Conservation (phyloP, 1,139 yeast genomes). For the Pichia sp. region DNA sequence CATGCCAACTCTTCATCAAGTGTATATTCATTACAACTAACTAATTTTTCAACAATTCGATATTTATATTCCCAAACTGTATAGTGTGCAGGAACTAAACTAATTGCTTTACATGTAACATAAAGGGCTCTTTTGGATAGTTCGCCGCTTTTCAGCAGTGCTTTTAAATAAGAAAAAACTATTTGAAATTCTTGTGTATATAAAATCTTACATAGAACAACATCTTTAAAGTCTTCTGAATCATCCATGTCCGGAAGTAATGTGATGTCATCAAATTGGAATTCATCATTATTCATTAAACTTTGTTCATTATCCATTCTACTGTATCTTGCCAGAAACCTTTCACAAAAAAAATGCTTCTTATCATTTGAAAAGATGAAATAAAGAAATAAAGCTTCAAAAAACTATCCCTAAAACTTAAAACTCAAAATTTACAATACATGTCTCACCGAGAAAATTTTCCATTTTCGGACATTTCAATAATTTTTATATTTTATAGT, state of each 20-base stretch:
- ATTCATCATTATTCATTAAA: constrained; percentile 11
- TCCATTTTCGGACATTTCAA: constrained; percentile 12
- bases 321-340: not conserved
- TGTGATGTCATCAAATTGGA: constrained; percentile 15
- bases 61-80: constrained; percentile 82
- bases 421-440: not conserved
- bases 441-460: constrained; percentile 2
- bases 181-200: constrained; percentile 66
- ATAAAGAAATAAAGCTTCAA: not conserved
- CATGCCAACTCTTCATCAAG: constrained; percentile 55
- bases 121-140: constrained; percentile 64
- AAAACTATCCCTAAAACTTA: not conserved
- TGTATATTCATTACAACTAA: constrained; percentile 2
- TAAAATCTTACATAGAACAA: constrained; percentile 59
- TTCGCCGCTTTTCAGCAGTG: constrained; percentile 56
- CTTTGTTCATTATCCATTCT: not conserved
- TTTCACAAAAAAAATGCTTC: not conserved
- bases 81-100: constrained; percentile 79
- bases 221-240: constrained; percentile 3
- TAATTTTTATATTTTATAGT: not conserved
- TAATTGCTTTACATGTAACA: constrained; percentile 58
- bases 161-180: constrained; percentile 57
- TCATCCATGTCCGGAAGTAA: constrained; percentile 11
- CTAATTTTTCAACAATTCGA: constrained; percentile 37
- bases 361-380: not conserved